A percentile compares a stretch with the other conserved stretches of the same genome.
phyloP scores from a whole-genome alignment of 2,329 filamentous ascomycete species.

The Fusarium luffae region DNA sequence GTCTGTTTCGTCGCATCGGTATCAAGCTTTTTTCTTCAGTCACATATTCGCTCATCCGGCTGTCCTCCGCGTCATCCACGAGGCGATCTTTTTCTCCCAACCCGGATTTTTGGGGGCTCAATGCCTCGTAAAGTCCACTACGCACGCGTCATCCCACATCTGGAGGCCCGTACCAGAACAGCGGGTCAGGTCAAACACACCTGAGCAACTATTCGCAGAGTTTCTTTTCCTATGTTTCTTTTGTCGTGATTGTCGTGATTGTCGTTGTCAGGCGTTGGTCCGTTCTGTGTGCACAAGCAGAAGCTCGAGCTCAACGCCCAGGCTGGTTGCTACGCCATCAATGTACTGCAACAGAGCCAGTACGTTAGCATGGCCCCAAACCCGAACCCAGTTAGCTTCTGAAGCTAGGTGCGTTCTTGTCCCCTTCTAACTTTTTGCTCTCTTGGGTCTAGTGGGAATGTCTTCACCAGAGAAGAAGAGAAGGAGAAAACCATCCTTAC shows the following conservation, averaged over 20 bases:
- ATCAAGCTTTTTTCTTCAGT: conserved; percentile 31
- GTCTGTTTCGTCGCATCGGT: conserved; percentile 40
- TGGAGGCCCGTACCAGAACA: conserved; percentile 23
- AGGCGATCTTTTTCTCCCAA: conserved; percentile 17
- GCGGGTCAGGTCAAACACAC: conserved; percentile 30
- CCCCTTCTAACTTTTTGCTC: conserved; percentile 38
- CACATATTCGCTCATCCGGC: conserved; percentile 31
- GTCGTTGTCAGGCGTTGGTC: conserved; percentile 5
- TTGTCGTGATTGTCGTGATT: conserved; percentile 16
- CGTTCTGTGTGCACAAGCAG: conserved; percentile 6
- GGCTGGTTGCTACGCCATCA: conserved; percentile 41
- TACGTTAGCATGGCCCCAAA: conserved; percentile 15
- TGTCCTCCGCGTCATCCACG: conserved; percentile 26
- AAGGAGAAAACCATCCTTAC: conserved; percentile 1
- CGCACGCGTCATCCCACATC: conserved; percentile 31
- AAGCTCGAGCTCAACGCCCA: conserved; percentile 30
- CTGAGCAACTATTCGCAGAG: conserved; percentile 18
- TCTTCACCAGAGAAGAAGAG: background rate
- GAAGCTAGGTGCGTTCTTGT: conserved; percentile 35
- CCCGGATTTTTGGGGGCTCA: conserved; percentile 19
- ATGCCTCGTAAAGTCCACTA: conserved; percentile 19
- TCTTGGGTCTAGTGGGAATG: conserved; percentile 29
- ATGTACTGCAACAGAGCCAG: conserved; percentile 38
- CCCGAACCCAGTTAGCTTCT: conserved; percentile 18
- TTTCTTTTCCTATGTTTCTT: conserved; percentile 11